Evolutionary conservation across 768 basidiomycete species (phyloP).

Genomic region (Mycena olivaceomarginata): DNA sequence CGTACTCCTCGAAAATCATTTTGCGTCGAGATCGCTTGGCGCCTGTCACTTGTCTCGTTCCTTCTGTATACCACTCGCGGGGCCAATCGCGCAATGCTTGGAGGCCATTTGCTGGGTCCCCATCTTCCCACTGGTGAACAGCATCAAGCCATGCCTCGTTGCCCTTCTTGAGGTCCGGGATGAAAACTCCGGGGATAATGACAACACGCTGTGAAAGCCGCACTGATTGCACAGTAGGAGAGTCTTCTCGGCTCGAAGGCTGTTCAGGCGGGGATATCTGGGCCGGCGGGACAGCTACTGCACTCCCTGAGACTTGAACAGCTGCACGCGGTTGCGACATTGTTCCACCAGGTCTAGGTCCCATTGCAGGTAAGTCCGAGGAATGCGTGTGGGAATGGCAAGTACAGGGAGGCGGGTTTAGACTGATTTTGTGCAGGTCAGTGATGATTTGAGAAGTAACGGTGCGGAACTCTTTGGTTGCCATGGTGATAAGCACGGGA

Average conservation of each 20-base stretch:
- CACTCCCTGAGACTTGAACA: not conserved
- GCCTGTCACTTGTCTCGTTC: too few species aligned
- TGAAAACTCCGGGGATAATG: slow-evolving; percentile 20
- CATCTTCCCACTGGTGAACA: not conserved
- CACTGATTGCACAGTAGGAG: not conserved
- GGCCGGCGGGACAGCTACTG: not conserved
- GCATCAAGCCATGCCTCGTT: slow-evolving; percentile 10
- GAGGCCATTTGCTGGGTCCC: too few species aligned
- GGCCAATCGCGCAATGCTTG: too few species aligned
- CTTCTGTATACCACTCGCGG: too few species aligned
- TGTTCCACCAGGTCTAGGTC: too few species aligned
- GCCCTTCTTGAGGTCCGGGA: slow-evolving; percentile 27
- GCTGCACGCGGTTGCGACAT: not conserved
- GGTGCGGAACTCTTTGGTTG: slow-evolving; percentile 44
- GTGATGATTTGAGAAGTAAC: slow-evolving; percentile 3
- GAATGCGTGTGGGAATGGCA: not conserved
- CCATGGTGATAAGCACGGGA: too few species aligned
- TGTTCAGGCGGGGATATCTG: not conserved
- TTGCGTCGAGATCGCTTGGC: too few species aligned
- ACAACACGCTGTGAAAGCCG: not conserved
- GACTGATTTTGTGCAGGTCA: not conserved
- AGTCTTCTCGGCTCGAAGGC: not conserved
- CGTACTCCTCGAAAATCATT: too few species aligned
- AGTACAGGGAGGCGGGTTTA: not conserved
- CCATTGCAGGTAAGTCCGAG: too few species aligned